Percentiles rank a stretch among this genome's conserved stretches.
Evolutionary conservation across 2,329 filamentous ascomycete genomes (phyloP).

Genomic region (Bretziella fagacearum): DNA sequence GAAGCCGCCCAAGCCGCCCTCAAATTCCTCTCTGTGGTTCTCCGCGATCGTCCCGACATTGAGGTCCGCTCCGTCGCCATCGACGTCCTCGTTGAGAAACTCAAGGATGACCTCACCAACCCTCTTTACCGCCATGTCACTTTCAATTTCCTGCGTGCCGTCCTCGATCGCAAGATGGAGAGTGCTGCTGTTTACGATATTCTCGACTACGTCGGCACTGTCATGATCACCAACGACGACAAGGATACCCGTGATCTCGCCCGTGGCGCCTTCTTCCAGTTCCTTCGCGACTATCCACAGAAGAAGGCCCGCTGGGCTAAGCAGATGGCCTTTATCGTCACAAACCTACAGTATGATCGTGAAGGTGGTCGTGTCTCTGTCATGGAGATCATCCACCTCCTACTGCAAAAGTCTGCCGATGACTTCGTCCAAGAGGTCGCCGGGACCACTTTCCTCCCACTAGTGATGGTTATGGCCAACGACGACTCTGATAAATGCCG

Average conservation of each 20-base stretch:
- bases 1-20: conserved; percentile 77
- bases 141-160: conserved; percentile 81
- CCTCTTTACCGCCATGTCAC: conserved; percentile 82
- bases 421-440: conserved; percentile 71
- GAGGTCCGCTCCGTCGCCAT: conserved; percentile 65
- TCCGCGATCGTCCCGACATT: conserved; percentile 64
- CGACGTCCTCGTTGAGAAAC: conserved; percentile 62
- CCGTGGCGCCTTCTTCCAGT: conserved; percentile 80
- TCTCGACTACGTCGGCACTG: conserved; percentile 69
- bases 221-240: conserved; percentile 95
- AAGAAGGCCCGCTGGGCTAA: conserved; percentile 77
- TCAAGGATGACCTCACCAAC: conserved; percentile 81
- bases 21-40: conserved; percentile 70
- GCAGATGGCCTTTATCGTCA: conserved; percentile 73
- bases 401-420: conserved; percentile 72
- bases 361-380: conserved; percentile 80
- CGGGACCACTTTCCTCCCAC: conserved; percentile 64
- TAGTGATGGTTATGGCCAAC: conserved; percentile 73
- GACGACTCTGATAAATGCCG: conserved; percentile 78
- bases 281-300: conserved; percentile 86
- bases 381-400: conserved; percentile 73
- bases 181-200: conserved; percentile 82
- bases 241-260: conserved; percentile 75
- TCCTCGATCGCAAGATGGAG: conserved; percentile 70
- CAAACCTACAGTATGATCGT: conserved; percentile 80